Base-by-base conservation (phyloP, 371 early-diverging fungal species). In the Phascolomyces articulosus region DNA sequence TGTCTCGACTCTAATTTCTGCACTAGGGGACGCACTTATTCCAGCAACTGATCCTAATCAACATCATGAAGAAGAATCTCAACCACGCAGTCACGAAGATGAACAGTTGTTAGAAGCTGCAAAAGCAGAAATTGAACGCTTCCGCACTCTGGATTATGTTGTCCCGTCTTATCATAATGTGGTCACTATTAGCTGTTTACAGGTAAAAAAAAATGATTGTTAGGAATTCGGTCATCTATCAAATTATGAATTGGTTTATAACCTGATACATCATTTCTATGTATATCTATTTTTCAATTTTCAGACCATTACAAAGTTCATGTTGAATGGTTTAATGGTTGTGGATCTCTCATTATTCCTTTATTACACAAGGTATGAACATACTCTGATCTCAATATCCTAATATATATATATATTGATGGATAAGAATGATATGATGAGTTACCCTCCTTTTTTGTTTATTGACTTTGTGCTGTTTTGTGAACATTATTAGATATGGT, bases 151-250 rank as follows among this genome's bases (percentile, higher is more conserved):
- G 24, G 97, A 97, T 68, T 82, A 87, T 70, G 77, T 95, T 26
- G 86, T 93, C 23, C 94, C 95, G 2, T 91, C 95, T 0, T 93
- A 91, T 69, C 94, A 93, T 63, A 96, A 96, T 64, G 78, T 89
- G 1, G 82, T 97, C 16, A 96, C 96, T 0, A 84, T 87, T 8
- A 82, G 88, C 13, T 94, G 93, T 63, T 69, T 96, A 11, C 85
- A 90, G 71, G 91, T 89, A 34, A 34, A 34, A 34, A 2, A 34
- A n/a, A n/a, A n/a, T n/a, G n/a, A n/a, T n/a, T n/a, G n/a, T n/a
- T n/a, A 48, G 62, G 73, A 40, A 3, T n/a, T 24, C 20, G 54
- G 44, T 54, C 27, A 26, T 13, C 51, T 40, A 8, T 23, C 11
- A 51, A 3, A 26, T 4, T 24, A 15, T 29, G 18, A 31, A 44